Percentiles rank a stretch among this genome's conserved stretches.
Evolutionary conservation across 176 grass and related monocot species (phyloP).

Genomic region (Juncus inflexus): DNA sequence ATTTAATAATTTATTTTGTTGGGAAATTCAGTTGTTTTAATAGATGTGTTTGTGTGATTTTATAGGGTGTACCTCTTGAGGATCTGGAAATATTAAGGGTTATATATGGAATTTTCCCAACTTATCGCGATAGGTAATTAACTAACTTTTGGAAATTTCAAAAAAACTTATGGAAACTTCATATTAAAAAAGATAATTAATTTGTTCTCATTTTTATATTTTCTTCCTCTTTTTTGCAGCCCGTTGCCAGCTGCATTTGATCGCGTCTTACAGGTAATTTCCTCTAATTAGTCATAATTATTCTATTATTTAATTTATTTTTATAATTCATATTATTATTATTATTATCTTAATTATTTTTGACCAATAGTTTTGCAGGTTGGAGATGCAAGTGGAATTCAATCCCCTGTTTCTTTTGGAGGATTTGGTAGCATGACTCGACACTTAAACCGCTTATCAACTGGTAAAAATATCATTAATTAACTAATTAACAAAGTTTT

Average conservation of each 20-base stretch:
- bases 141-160: too few relatives aligned
- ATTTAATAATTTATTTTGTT: not conserved
- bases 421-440: constrained; percentile 94
- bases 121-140: constrained; percentile 79
- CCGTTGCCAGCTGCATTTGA: constrained; percentile 85
- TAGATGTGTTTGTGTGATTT: constrained; percentile 27
- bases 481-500: not conserved
- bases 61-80: constrained; percentile 58
- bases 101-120: constrained; percentile 94
- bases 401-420: constrained; percentile 97
- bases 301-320: constrained; percentile 7
- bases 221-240: constrained; percentile 37
- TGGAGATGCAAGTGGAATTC: constrained; percentile 96
- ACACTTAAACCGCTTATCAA: constrained; percentile 74
- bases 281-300: constrained; percentile 11
- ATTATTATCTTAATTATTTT: constrained; percentile 5
- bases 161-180: too few relatives aligned
- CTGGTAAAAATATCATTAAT: constrained; percentile 34
- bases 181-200: too few relatives aligned
- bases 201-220: constrained; percentile 13
- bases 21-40: constrained; percentile 1
- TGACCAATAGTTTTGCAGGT: constrained; percentile 47
- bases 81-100: constrained; percentile 83
- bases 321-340: constrained; percentile 1
- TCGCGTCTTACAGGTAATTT: constrained; percentile 72